phyloP scores from a whole-genome alignment of 768 basidiomycete genomes.

The Jaapia argillacea region DNA sequence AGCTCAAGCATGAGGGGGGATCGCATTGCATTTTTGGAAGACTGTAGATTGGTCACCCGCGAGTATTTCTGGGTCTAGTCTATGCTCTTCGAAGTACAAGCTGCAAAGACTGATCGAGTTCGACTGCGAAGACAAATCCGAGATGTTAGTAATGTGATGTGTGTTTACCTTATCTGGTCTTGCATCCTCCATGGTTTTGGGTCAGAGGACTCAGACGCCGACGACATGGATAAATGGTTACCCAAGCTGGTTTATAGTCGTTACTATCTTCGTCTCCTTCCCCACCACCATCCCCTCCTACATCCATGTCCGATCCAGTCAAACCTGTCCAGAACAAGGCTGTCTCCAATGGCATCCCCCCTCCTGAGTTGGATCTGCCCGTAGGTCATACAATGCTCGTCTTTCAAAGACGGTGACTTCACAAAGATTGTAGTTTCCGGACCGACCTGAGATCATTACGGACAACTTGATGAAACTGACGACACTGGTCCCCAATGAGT shows the following conservation, averaged over 20 bases:
- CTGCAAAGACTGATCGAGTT: too few species aligned
- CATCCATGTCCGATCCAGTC: not conserved
- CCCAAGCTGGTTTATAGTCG: not conserved
- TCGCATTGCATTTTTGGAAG: too few species aligned
- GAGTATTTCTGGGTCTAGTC: too few species aligned
- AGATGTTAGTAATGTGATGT: not conserved
- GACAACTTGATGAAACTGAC: slow-evolving; percentile 32
- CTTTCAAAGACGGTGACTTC: not conserved
- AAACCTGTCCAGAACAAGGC: slow-evolving; percentile 14
- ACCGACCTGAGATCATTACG: slow-evolving; percentile 39
- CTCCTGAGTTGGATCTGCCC: slow-evolving; percentile 28
- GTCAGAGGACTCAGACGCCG: not conserved
- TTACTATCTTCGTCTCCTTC: not conserved
- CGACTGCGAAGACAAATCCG: too few species aligned
- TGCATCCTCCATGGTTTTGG: not conserved
- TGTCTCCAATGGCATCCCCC: slow-evolving; percentile 28
- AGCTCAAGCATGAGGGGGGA: too few species aligned
- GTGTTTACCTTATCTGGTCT: not conserved
- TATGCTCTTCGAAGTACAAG: too few species aligned
- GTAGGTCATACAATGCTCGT: slow-evolving; percentile 16
- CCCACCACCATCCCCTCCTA: not conserved
- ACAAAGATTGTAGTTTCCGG: slow-evolving; percentile 29
- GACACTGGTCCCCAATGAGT: slow-evolving; percentile 29
- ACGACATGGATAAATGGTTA: not conserved
- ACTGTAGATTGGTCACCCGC: too few species aligned